Base-by-base conservation (phyloP, 2,329 filamentous ascomycete genomes). In the Pseudogymnoascus pannorum region DNA sequence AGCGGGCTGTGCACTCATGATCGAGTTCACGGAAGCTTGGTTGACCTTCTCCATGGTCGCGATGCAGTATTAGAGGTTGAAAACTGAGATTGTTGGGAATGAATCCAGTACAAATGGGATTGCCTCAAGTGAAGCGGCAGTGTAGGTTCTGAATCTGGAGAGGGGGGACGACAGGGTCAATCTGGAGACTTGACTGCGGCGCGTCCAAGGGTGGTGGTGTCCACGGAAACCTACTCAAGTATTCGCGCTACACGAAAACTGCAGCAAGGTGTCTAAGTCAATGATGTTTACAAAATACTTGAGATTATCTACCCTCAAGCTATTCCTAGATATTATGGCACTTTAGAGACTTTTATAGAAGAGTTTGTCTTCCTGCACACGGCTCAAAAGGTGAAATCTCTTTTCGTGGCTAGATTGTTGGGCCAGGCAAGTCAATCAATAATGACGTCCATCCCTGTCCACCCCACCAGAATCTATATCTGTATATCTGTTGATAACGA, bases 1-100 rank as follows among this genome's bases (percentile, higher is more conserved):
- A 63, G 76, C 77, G 26, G 79, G 75, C 60, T 78, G 75, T 63
- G 77, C 76, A 16, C 61, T 62, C 61, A 66, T 64, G 58, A 70
- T 48, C 6, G 70, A 68, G 59, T 71, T 69, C 54, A 61, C 64
- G 7, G 70, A 68, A 14, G 68, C 63, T 58, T 70, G 63, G 62
- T 69, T 68, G 24, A 64, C 64, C 29, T 31, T 64, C 57, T 65
- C 69, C 71, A 72, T 72, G 33, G 60, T 71, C 60, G 5, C 31
- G 31, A 40, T 54, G 48, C 11, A 20, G 26, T 54, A 54, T 31
- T 5, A n/a, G 44, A 54, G 5, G 26, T 31, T 54, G 16, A 31
- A 31, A 18, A 12, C 5, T 12, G 16, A 54, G 26, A 31, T 31
- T 31, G 31, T 54, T 20, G n/a, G 18, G 48, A 31, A 31, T 31